Conservation (phyloP, 2,329 filamentous ascomycete species). For the Aschersonia sp. region DNA sequence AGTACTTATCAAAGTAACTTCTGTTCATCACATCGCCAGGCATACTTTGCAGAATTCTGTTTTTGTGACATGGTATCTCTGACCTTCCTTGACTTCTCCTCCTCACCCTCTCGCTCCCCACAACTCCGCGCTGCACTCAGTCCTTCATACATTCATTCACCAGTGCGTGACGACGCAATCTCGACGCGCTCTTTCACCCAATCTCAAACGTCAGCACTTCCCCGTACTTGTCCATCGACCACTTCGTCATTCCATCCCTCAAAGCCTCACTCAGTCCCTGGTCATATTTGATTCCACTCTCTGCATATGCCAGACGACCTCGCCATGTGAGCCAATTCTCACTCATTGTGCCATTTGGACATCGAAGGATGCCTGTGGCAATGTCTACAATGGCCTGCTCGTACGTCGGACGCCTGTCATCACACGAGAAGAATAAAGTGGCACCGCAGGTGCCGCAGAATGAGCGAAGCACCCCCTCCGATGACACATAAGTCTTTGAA, state of each 20-base stretch:
- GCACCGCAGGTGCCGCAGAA: constrained; percentile 34
- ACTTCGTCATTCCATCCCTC: constrained; percentile 21
- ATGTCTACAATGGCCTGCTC: constrained; percentile 23
- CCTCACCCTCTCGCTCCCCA: no score
- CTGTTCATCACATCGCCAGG: no score
- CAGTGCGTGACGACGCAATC: not conserved
- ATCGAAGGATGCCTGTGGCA: constrained; percentile 27
- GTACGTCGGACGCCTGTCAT: constrained; percentile 13
- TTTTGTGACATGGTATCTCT: no score
- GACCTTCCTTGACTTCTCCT: no score
- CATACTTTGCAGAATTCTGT: no score
- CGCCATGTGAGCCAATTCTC: constrained; percentile 33
- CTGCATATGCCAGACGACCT: constrained; percentile 17
- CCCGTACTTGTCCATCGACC: constrained; percentile 21
- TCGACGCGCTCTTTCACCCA: not conserved
- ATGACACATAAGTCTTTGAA: constrained; percentile 25
- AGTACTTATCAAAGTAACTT: no score
- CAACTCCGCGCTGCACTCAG: no score
- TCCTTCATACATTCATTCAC: no score
- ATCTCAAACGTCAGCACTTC: constrained; percentile 12
- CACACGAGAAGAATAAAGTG: constrained; percentile 22
- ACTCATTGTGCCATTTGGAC: constrained; percentile 26
- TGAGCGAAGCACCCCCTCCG: constrained; percentile 20
- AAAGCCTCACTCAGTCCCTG: constrained; percentile 18
- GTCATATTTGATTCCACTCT: constrained; percentile 22